Evolutionary conservation across 2,329 filamentous ascomycete species (phyloP), one percentile per base, ranked within the genome.

Genomic region (Trichothecium roseum): DNA sequence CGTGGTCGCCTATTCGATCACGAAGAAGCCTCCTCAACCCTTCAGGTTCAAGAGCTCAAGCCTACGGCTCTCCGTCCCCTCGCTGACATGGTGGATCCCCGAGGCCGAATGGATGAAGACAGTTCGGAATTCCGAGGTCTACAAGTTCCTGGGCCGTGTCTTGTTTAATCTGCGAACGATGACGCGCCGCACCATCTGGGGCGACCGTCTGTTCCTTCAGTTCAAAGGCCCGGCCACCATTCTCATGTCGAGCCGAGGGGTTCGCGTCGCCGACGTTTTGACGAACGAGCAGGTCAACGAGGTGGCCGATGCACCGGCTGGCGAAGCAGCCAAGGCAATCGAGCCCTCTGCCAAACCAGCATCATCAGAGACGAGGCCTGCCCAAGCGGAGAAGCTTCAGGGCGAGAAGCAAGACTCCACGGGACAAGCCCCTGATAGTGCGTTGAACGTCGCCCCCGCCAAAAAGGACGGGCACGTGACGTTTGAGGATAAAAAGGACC

Each of bases 161-260:
- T 57, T 82, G 7, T 84, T 83, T 57, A 73, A 64, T 27, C 45
- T 93, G 15, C 76, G 86, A 40, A 94, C 87, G 0, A 79, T 81
- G 62, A 68, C 81, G 29, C 73, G 88, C 40, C 74, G 84, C 50
- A 84, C 84, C 2, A 83, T 98, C 38, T 96, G 87, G 85, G 91
- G 91, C 16, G 91, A 98, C 54, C 66, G 89, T 60, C 67, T 96
- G 18, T 96, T 96, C 59, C 65, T 98, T 22, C 83, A 84, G 51
- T 95, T 98, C 54, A 74, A 80, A 38, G 91, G 91, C 1, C 91
- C 91, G 2, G 75, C 74, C 5, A 95, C 84, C 3, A 74, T 98
- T 33, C 69, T 96, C 30, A 66, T 98, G 49, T 93, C 94, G 43
- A 93, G 86, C 35, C 77, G 89, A n/a, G 87, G 80, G 12, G 75